A percentile compares a stretch with the other conserved stretches of the same genome.
Conservation (phyloP, 2,329 filamentous ascomycete species). For the Diaporthe sp. region DNA sequence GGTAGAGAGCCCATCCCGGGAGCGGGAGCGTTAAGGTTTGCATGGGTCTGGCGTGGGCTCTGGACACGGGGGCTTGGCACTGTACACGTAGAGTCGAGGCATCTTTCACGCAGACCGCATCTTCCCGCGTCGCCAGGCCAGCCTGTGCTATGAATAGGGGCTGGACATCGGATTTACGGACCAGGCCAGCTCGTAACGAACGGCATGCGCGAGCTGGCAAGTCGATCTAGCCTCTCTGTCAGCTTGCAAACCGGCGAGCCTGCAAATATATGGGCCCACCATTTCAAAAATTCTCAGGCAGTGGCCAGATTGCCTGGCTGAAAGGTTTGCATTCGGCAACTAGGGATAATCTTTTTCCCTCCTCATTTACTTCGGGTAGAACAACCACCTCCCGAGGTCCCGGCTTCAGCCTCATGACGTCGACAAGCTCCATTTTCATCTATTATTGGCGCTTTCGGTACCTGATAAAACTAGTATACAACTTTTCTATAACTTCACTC, state of each 20-base stretch:
- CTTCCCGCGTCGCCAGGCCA: background rate
- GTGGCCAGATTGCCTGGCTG: background rate
- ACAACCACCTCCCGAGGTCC: background rate
- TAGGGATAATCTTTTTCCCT: constrained; percentile 36
- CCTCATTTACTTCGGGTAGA: background rate
- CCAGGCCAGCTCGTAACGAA: constrained; percentile 4
- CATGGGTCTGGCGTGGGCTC: background rate
- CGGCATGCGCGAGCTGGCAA: background rate
- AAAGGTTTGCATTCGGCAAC: constrained; percentile 32
- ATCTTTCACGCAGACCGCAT: background rate
- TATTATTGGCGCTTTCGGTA: background rate
- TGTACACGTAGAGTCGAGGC: background rate
- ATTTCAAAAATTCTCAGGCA: constrained; percentile 21
- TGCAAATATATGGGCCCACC: constrained; percentile 33
- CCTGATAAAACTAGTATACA: too few relatives aligned
- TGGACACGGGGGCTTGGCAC: background rate
- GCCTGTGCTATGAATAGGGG: background rate
- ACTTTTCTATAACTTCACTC: background rate
- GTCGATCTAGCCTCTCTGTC: background rate
- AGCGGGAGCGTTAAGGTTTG: background rate
- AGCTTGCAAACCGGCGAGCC: background rate
- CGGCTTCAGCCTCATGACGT: constrained; percentile 25
- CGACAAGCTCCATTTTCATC: background rate
- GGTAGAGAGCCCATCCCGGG: background rate
- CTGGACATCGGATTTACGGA: constrained; percentile 17